phyloP scores from a whole-genome alignment of 2,329 filamentous ascomycete genomes.

The Colletotrichum tofieldiae region DNA sequence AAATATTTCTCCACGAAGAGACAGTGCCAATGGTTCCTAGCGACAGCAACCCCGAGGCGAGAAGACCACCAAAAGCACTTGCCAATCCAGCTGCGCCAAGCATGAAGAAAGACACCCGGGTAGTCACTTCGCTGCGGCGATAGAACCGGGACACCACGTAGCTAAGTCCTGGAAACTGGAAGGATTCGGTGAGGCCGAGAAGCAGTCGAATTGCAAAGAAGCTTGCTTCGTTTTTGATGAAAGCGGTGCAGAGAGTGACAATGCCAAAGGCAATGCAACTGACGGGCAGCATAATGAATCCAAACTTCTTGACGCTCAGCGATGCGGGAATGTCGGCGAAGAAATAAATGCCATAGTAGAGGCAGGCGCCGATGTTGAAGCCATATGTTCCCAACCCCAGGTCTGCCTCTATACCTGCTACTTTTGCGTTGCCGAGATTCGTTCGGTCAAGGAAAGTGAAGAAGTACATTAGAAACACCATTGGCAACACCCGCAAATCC shows the following conservation, averaged over 20 bases:
- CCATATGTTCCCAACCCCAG: slow-evolving; percentile 59
- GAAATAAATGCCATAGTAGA: slow-evolving; percentile 46
- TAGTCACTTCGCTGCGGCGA: slow-evolving; percentile 69
- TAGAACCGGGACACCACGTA: slow-evolving; percentile 79
- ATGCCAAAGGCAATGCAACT: slow-evolving; percentile 69
- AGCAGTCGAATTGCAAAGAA: slow-evolving; percentile 72
- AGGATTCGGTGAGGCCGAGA: slow-evolving; percentile 74
- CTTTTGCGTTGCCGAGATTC: slow-evolving; percentile 65
- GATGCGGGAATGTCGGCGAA: slow-evolving; percentile 45
- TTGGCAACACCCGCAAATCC: slow-evolving; percentile 54
- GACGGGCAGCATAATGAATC: slow-evolving; percentile 45
- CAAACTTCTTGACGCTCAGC: slow-evolving; percentile 44
- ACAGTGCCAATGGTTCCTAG: slow-evolving; percentile 45
- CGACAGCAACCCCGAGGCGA: slow-evolving; percentile 61
- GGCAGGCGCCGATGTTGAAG: slow-evolving; percentile 44
- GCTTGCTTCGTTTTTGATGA: slow-evolving; percentile 65
- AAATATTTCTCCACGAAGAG: slow-evolving; percentile 75
- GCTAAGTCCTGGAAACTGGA: slow-evolving; percentile 77
- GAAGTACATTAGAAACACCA: slow-evolving; percentile 71
- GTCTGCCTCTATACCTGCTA: slow-evolving; percentile 52
- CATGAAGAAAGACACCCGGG: slow-evolving; percentile 75
- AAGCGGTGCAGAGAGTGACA: slow-evolving; percentile 72
- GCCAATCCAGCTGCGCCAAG: slow-evolving; percentile 75
- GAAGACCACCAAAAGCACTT: slow-evolving; percentile 77
- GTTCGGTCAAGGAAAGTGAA: slow-evolving; percentile 70